Base-by-base conservation (phyloP, 352 stramenopile species). In the Globisporangium recalcitrans region DNA sequence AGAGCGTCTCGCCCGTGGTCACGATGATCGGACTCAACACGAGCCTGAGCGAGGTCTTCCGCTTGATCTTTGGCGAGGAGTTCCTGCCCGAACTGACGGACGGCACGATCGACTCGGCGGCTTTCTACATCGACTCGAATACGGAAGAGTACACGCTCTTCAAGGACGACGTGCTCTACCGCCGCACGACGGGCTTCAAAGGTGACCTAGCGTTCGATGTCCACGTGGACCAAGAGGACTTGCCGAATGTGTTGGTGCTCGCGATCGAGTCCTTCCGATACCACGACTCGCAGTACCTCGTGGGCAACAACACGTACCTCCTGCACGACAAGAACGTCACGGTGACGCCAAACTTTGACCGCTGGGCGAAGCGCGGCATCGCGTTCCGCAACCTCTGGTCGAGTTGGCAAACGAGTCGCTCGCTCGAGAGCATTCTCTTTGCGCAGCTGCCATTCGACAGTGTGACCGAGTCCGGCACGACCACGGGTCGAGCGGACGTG, bases 371-470 rank as follows among this genome's bases (percentile, higher is more conserved):
- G 21, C 70, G 72, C 4, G 74, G 74, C 22, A 61, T 88, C 6
- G 70, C 74, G 3, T 77, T 88, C 52, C 67, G 52, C 10, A 88
- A 86, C 40, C 65, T 86, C 42, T 88, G 78, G 76, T 88, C 78
- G 7, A 86, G 74, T 51, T 86, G 69, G 68, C 52, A 65, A 11
- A 86, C 78, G 19, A 88, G 76, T 69, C 74, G 78, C 2, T 84
- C 78, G 0, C 29, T 88, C 0, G 76, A 86, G 55, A 83, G 74
- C 48, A 72, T 86, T 31, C 40, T 85, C 22, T 88, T 76, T 51
- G 78, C 61, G 0, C 76, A 88, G 47, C 27, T 85, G 9, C 67
- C 76, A 2, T 81, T 75, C 42, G 70, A 85, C 34, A 73, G 64
- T n/a, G n/a, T n/a, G n/a, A n/a, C n/a, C n/a, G n/a, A n/a, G n/a